Conservation (phyloP, 2,329 filamentous ascomycete species). For the Pyricularia pennisetigena region DNA sequence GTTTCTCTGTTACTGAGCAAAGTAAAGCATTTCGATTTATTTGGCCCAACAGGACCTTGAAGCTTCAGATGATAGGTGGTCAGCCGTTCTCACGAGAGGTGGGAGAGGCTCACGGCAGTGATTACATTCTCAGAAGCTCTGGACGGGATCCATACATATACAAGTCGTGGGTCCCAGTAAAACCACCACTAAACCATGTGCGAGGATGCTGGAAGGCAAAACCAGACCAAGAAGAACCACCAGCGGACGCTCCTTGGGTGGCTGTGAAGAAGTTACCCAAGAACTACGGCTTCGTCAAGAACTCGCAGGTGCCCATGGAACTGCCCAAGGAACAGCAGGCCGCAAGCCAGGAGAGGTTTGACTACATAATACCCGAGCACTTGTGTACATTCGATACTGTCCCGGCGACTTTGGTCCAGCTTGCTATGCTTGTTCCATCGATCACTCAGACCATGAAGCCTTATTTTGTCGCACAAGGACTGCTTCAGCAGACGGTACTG, state of each 20-base stretch:
- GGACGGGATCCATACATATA: constrained; percentile 28
- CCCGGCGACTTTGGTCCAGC: constrained; percentile 31
- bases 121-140: constrained; percentile 22
- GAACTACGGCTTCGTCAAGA: constrained; percentile 32
- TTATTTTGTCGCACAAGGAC: constrained; percentile 48
- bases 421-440: constrained; percentile 59
- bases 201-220: constrained; percentile 14
- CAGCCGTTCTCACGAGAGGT: constrained; percentile 15
- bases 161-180: constrained; percentile 27
- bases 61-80: constrained; percentile 20
- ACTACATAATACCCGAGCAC: constrained; percentile 31
- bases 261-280: constrained; percentile 39
- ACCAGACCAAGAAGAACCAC: constrained; percentile 23
- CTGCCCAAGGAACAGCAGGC: background rate
- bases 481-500: constrained; percentile 45
- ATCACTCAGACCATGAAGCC: constrained; percentile 62
- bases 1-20: constrained; percentile 27
- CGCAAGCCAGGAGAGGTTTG: constrained; percentile 30
- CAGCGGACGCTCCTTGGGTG: constrained; percentile 38
- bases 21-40: constrained; percentile 34
- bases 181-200: constrained; percentile 31
- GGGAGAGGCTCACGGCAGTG: constrained; percentile 10
- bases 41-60: constrained; percentile 15
- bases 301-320: background rate
- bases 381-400: constrained; percentile 40